Conservation (phyloP, 2,329 filamentous ascomycete species). For the Biscogniauxia mediterranea region DNA sequence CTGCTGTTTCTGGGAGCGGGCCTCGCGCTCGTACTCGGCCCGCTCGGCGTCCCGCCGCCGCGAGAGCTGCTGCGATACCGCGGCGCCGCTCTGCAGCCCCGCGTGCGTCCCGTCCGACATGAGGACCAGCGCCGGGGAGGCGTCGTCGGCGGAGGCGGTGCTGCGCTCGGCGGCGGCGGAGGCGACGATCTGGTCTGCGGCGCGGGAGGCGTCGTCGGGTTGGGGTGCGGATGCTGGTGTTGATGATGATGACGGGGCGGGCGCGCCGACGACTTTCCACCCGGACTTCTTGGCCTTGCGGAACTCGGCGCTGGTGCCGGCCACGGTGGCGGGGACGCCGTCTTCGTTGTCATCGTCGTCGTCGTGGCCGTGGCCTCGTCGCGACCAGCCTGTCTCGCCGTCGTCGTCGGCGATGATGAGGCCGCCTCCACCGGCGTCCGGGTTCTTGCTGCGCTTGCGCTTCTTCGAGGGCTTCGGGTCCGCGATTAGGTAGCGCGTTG, state of each 20-base stretch:
- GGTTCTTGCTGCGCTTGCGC: constrained; percentile 46
- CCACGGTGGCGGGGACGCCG: constrained; percentile 49
- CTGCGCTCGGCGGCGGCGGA: constrained; percentile 63
- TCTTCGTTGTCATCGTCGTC: constrained; percentile 54
- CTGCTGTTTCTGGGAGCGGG: constrained; percentile 50
- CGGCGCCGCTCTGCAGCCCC: constrained; percentile 78
- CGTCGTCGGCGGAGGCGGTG: constrained; percentile 41
- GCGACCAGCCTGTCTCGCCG: constrained; percentile 50
- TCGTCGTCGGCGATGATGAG: constrained; percentile 66
- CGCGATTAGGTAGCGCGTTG: constrained; percentile 78
- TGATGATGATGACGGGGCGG: constrained; percentile 26
- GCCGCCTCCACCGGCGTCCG: constrained; percentile 38
- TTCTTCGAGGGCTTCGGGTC: constrained; percentile 60
- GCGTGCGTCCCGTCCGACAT: constrained; percentile 90
- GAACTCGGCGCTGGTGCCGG: constrained; percentile 59
- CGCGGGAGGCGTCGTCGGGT: constrained; percentile 51
- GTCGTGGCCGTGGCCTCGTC: constrained; percentile 43
- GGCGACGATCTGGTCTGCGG: constrained; percentile 77
- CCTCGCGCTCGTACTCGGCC: constrained; percentile 37
- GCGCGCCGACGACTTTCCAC: constrained; percentile 69
- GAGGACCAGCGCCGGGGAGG: constrained; percentile 42
- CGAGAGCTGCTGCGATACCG: constrained; percentile 69
- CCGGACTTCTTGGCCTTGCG: constrained; percentile 73
- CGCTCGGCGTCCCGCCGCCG: constrained; percentile 54
- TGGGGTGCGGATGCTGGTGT: constrained; percentile 21